Percentiles rank a stretch among this genome's conserved stretches.
These are phyloP conservation scores for Penicillium brevicompactum DNA, from an alignment of 2,329 filamentous ascomycete genomes.

Conservation along the genomic window DNA sequence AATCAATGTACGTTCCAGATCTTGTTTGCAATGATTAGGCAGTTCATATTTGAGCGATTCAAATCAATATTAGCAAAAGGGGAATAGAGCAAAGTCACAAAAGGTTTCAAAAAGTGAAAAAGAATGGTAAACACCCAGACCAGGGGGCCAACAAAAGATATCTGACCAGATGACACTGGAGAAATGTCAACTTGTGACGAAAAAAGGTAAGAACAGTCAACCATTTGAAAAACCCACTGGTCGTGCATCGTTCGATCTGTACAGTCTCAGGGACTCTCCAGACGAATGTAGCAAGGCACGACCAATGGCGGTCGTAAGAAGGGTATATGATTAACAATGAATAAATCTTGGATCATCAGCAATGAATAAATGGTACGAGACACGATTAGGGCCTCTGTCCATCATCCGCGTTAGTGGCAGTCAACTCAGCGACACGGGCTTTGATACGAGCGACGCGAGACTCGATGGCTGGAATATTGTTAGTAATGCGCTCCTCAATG, in stretches of 20 bases:
- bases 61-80: conserved; percentile 30
- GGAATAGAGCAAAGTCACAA: conserved; percentile 33
- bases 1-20: too few species aligned
- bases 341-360: conserved; percentile 4
- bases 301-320: conserved; percentile 14
- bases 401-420: conserved; percentile 72
- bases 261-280: background rate
- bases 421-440: conserved; percentile 91
- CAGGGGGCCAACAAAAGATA: background rate
- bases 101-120: conserved; percentile 7
- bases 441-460: conserved; percentile 97
- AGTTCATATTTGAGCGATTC: conserved; percentile 21
- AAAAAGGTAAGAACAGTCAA: background rate
- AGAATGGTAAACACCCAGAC: background rate
- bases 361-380: background rate
- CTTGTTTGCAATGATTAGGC: background rate
- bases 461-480: conserved; percentile 72
- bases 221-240: too few species aligned
- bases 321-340: conserved; percentile 14
- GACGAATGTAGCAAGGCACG: conserved; percentile 1
- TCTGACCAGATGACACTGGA: conserved; percentile 4
- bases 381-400: conserved; percentile 19
- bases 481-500: conserved; percentile 26
- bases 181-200: background rate
- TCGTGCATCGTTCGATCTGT: too few species aligned